phyloP scores from a whole-genome alignment of 345 rosid genomes.

The Nasturtium officinale region DNA sequence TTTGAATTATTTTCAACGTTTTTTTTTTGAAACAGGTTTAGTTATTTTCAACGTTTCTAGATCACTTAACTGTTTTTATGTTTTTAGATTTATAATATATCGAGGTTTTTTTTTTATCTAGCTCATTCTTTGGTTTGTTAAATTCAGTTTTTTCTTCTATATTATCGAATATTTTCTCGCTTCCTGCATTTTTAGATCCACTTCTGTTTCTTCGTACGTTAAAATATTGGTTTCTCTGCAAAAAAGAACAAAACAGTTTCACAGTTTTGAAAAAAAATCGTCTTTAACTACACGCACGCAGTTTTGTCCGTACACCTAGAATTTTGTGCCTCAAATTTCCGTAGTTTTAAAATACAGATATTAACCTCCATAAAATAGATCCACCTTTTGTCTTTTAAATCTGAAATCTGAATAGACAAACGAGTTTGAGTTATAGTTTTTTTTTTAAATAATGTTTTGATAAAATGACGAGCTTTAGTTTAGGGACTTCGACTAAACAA shows the following conservation, averaged over 20 bases:
- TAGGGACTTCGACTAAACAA: background rate
- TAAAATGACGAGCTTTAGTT: background rate
- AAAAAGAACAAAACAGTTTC: background rate
- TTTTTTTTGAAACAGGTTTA: no score
- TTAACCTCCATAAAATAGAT: background rate
- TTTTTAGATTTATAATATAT: background rate
- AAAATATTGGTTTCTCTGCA: constrained; percentile 23
- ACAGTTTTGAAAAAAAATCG: background rate
- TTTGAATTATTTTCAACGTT: background rate
- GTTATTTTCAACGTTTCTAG: background rate
- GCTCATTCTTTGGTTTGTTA: background rate
- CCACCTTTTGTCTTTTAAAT: background rate
- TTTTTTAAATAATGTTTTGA: no score
- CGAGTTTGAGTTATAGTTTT: background rate
- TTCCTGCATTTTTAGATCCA: constrained; percentile 4
- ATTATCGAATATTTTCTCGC: background rate
- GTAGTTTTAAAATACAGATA: no score
- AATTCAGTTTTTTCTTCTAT: background rate
- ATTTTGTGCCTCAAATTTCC: background rate
- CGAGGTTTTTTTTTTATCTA: background rate
- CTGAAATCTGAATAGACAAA: background rate
- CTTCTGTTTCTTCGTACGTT: constrained; percentile 33
- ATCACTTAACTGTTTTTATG: background rate
- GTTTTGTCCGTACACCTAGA: constrained; percentile 30
- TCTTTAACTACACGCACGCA: constrained; percentile 16